These are phyloP conservation scores for cucumber (Cucumis sativus) DNA, from an alignment of 306 rosid species.

Conservation along the genomic window DNA sequence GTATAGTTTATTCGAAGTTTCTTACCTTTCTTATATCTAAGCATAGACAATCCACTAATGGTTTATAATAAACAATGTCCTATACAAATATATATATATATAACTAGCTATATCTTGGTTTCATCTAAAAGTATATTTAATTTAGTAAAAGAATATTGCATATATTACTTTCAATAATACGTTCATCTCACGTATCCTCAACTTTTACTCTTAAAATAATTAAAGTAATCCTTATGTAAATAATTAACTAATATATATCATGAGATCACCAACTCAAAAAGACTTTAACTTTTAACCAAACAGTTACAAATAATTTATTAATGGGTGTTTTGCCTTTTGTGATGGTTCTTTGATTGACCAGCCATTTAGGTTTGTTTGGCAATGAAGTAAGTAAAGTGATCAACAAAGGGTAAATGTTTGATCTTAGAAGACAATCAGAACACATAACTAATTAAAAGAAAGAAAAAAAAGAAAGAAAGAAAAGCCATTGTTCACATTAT, in stretches of 20 bases:
- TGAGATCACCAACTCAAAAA: not conserved
- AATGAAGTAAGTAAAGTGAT: not conserved
- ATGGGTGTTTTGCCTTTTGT: not conserved
- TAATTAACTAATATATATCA: not conserved
- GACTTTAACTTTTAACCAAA: not conserved
- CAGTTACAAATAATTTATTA: not conserved
- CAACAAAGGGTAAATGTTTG: not conserved
- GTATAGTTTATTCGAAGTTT: not conserved
- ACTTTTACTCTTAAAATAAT: not conserved
- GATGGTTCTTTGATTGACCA: not conserved
- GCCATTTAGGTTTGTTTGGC: not conserved
- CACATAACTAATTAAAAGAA: not conserved
- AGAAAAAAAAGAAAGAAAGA: too few species aligned
- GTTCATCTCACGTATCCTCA: not conserved
- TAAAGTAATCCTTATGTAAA: not conserved
- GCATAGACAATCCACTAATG: not conserved
- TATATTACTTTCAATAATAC: not conserved
- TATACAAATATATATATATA: not conserved
- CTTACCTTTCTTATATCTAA: not conserved
- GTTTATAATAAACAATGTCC: not conserved
- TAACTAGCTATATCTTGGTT: not conserved
- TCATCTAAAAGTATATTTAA: not conserved
- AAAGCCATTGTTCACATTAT: not conserved
- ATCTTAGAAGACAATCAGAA: not conserved
- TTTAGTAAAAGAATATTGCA: not conserved